phyloP scores from a whole-genome alignment of 768 basidiomycete genomes.

The Tulasnella sp. region DNA sequence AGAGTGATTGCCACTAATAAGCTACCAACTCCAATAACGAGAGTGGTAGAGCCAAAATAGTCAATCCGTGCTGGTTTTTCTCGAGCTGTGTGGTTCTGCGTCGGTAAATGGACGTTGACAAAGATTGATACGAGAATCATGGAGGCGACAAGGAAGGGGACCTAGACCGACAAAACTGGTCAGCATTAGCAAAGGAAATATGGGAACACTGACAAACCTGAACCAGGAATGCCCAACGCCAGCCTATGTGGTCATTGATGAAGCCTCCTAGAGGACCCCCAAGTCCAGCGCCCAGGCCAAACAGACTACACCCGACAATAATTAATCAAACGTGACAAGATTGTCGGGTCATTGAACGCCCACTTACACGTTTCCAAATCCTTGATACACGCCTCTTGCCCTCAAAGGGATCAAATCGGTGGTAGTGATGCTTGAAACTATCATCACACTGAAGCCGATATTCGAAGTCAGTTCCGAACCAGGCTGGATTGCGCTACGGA shows the following conservation, averaged over 20 bases:
- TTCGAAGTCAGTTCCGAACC: neutral
- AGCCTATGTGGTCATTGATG: slow-evolving; percentile 75
- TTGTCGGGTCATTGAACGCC: too few relatives aligned
- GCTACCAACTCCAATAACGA: slow-evolving; percentile 61
- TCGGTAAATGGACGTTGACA: slow-evolving; percentile 69
- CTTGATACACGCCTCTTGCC: slow-evolving; percentile 58
- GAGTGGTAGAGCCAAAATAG: slow-evolving; percentile 71
- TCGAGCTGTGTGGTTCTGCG: slow-evolving; percentile 48
- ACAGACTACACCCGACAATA: slow-evolving; percentile 45
- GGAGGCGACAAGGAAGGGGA: slow-evolving; percentile 68
- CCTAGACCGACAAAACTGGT: slow-evolving; percentile 35
- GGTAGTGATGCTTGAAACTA: slow-evolving; percentile 79
- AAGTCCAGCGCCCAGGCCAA: slow-evolving; percentile 56
- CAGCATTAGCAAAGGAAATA: too few relatives aligned
- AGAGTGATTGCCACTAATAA: slow-evolving; percentile 67
- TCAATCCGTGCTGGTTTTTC: slow-evolving; percentile 76
- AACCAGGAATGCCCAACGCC: slow-evolving; percentile 78
- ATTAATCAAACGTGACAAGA: neutral
- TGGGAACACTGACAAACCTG: too few relatives aligned
- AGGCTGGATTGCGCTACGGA: slow-evolving; percentile 22
- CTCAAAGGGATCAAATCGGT: slow-evolving; percentile 81
- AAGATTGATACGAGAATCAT: slow-evolving; percentile 63
- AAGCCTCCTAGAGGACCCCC: slow-evolving; percentile 34
- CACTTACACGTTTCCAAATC: slow-evolving; percentile 79
- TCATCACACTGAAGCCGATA: slow-evolving; percentile 60